These are phyloP conservation scores for Venturiaceae sp. DNA, from an alignment of 2,329 filamentous ascomycete species.

Conservation along the genomic window DNA sequence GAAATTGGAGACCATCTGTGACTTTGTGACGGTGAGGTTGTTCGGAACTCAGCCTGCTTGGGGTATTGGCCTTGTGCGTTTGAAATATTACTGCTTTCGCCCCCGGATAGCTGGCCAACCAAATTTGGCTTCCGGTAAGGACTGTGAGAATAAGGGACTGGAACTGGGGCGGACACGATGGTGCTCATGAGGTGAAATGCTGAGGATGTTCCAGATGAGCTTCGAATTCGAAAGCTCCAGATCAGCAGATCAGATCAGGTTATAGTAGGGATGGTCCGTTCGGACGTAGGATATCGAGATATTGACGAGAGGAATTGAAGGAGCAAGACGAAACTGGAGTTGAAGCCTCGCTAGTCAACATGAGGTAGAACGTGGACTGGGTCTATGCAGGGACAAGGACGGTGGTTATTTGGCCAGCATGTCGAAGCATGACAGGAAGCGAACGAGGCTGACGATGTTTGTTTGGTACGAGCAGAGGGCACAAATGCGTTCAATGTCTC, in stretches of 20 bases:
- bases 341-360: background rate
- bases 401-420: background rate
- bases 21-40: background rate
- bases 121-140: background rate
- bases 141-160: background rate
- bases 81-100: background rate
- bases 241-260: background rate
- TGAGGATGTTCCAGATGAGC: background rate
- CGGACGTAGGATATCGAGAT: background rate
- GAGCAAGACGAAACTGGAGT: background rate
- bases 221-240: background rate
- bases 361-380: background rate
- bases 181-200: background rate
- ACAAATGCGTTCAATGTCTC: background rate
- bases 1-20: conserved; percentile 2
- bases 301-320: background rate
- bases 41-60: background rate
- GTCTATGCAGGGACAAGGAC: background rate
- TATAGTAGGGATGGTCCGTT: background rate
- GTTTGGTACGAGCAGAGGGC: background rate
- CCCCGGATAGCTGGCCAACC: background rate
- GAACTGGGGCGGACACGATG: background rate
- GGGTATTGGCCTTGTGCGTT: background rate
- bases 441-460: background rate
- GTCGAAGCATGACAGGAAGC: background rate